phyloP scores from a whole-genome alignment of 2,329 filamentous ascomycete species.

The Pseudocercospora fijiensis region DNA sequence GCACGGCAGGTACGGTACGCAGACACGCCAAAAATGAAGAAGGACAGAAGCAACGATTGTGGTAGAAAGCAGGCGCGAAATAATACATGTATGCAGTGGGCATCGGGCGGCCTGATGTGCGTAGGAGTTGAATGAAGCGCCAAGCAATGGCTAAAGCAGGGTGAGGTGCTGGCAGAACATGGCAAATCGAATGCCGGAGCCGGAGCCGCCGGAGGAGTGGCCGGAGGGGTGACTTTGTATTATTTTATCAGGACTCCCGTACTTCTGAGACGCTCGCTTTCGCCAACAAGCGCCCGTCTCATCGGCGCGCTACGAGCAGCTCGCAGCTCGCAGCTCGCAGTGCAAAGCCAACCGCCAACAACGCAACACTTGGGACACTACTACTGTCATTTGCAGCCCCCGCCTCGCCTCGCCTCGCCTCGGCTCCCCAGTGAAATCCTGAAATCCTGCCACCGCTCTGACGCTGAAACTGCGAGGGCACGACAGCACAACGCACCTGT shows the following conservation, averaged over 20 bases:
- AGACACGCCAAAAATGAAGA: not conserved
- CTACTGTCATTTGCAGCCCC: not conserved
- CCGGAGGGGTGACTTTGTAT: not conserved
- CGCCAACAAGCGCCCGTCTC: slow-evolving; percentile 1
- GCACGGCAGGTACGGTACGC: slow-evolving; percentile 5
- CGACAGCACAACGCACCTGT: not conserved
- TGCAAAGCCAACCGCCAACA: too few species aligned
- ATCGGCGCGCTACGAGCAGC: slow-evolving; percentile 1
- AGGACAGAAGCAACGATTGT: not conserved
- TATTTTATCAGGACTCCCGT: too few species aligned
- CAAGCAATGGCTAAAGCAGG: not conserved
- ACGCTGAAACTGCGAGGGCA: not conserved
- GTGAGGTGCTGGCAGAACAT: not conserved
- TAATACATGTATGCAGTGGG: not conserved
- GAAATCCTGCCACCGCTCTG: not conserved
- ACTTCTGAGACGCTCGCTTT: not conserved
- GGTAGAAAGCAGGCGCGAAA: not conserved
- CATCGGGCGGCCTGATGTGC: not conserved
- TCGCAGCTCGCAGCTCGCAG: not conserved
- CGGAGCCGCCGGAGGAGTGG: not conserved
- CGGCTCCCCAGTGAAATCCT: not conserved
- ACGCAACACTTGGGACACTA: not conserved
- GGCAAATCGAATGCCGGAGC: too few species aligned
- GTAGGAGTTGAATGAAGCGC: not conserved
- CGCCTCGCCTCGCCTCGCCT: too few species aligned